Base-by-base conservation (phyloP, 768 basidiomycete species). In the Tulasnella sp. region DNA sequence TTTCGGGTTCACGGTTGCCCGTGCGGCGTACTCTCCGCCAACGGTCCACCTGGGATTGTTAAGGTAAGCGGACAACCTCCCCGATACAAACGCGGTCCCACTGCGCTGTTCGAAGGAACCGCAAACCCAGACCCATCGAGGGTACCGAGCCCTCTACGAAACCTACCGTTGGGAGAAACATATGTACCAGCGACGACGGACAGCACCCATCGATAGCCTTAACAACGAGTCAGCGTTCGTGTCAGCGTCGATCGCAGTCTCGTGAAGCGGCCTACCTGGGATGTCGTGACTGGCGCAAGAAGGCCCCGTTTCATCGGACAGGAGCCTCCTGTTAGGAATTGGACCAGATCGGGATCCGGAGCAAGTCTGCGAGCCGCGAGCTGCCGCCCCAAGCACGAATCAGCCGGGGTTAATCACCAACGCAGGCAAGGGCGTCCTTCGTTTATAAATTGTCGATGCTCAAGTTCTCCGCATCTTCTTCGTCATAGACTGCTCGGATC, bases 51-150 rank as follows among this genome's bases (percentile, higher is more conserved):
- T 67, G 61, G 61, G 61, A 67, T 29, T 15, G 11, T 67, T 29
- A 26, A 35, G 61, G 26, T 35, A 9, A 6, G 32, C 61, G 61
- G 61, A 35, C 61, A 67, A 67, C 61, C 61, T 67, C 61, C 26
- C 61, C 61, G 3, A 5, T 0, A 3, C 2, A 3, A 29, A 11
- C 32, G 61, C 61, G 26, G 26, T 67, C 61, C 61, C 61, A 35
- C 32, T 67, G 61, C 61, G 32, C 29, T 26, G 61, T 35, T 67
- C 61, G 16, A 67, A 35, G 32, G 61, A 26, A 67, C 61, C 61
- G 61, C 61, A 67, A 67, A 67, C 61, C 61, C 32, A 29, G 61
- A 67, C 61, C 61, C 61, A 67, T 35, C 29, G 61, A 18, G 61
- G 29, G 23, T 29, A 26, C 61, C 61, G 26, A 35, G 15, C 61